Percentiles rank a stretch among this genome's conserved stretches.
phyloP scores from a whole-genome alignment of 176 grass and related monocot genomes.

The Oryza glumipatula region DNA sequence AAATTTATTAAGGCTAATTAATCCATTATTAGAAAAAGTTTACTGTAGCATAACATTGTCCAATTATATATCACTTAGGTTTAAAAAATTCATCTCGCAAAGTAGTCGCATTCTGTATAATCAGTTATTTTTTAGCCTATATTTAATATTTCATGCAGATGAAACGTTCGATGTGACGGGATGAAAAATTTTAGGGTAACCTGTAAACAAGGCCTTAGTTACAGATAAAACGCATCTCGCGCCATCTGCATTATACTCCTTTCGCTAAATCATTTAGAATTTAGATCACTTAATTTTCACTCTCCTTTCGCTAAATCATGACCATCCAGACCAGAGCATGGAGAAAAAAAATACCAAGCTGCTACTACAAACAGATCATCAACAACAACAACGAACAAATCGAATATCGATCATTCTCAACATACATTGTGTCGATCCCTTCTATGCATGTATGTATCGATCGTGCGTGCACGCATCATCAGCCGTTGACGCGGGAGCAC shows the following conservation, averaged over 20 bases:
- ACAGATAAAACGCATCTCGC: background rate
- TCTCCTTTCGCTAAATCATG: background rate
- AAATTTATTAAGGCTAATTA: too few species aligned
- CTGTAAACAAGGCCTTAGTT: too few species aligned
- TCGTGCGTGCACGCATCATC: background rate
- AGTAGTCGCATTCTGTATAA: too few species aligned
- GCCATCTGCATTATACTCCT: background rate
- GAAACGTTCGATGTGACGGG: too few species aligned
- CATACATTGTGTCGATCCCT: background rate
- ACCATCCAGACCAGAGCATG: background rate
- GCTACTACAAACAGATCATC: background rate
- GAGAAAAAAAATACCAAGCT: background rate
- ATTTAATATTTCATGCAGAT: too few species aligned
- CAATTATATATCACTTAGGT: too few species aligned
- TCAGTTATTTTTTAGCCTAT: too few species aligned
- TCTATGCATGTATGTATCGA: constrained; percentile 7
- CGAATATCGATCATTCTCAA: background rate
- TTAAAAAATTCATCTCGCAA: too few species aligned
- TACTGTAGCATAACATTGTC: too few species aligned
- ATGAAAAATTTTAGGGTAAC: too few species aligned
- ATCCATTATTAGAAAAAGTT: too few species aligned
- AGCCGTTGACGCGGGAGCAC: constrained; percentile 72
- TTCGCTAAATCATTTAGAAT: background rate
- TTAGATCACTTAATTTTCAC: background rate
- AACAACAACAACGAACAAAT: constrained; percentile 30